These are phyloP conservation scores for Serendipita sp. DNA, from an alignment of 768 basidiomycete species.

Conservation along the genomic window DNA sequence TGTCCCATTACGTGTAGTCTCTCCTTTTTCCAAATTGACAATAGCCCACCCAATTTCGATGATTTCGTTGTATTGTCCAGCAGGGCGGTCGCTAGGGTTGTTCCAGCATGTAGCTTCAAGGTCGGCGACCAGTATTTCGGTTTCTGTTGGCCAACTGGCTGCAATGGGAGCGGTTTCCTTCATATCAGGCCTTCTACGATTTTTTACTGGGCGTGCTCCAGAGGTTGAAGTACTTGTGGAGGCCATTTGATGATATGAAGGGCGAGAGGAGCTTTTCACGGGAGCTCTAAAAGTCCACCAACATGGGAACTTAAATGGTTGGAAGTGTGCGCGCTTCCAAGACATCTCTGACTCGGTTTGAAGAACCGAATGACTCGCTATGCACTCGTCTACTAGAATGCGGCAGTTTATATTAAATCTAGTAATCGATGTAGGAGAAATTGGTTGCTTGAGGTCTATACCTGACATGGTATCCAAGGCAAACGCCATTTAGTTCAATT, in stretches of 20 bases:
- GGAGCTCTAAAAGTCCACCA: too few relatives aligned
- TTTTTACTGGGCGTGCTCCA: not conserved
- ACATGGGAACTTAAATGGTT: not conserved
- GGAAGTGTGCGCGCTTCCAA: not conserved
- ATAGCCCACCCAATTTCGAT: slow-evolving; percentile 3
- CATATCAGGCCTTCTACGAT: not conserved
- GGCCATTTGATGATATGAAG: too few relatives aligned
- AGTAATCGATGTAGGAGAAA: not conserved
- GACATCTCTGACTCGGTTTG: not conserved
- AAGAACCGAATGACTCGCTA: not conserved
- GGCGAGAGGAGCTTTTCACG: too few relatives aligned
- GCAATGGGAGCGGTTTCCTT: not conserved
- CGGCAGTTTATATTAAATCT: too few relatives aligned
- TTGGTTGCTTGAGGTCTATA: not conserved
- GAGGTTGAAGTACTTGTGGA: not conserved
- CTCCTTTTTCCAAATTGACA: not conserved
- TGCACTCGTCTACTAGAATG: too few relatives aligned
- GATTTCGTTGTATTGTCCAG: not conserved
- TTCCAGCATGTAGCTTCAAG: slow-evolving; percentile 2
- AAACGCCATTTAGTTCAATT: slow-evolving; percentile 1
- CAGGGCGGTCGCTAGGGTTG: not conserved
- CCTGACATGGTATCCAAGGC: not conserved
- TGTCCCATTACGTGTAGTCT: not conserved
- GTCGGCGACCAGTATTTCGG: not conserved
- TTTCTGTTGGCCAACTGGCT: not conserved